Conservation (phyloP, 2,329 filamentous ascomycete genomes). For the Calonectria hawksworthii region DNA sequence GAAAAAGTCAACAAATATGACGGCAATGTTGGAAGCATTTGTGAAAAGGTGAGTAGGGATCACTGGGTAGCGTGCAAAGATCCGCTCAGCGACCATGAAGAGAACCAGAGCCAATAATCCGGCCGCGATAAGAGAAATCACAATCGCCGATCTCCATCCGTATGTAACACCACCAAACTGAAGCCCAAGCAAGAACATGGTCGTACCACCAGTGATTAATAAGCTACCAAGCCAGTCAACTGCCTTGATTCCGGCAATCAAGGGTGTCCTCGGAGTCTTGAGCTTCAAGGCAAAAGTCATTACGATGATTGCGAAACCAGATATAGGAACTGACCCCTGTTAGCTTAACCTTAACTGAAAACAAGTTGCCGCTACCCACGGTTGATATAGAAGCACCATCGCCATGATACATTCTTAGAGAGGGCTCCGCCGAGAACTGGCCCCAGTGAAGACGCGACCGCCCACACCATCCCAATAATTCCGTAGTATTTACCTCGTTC, state of each 20-base stretch:
- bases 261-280: background rate
- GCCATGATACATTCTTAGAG: slow-evolving; percentile 2
- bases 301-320: background rate
- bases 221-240: slow-evolving; percentile 10
- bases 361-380: background rate
- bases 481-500: slow-evolving; percentile 19
- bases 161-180: background rate
- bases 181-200: slow-evolving; percentile 12
- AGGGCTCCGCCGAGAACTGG: background rate
- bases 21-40: background rate
- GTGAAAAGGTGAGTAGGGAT: background rate
- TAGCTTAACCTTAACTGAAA: background rate
- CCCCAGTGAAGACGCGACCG: slow-evolving; percentile 1
- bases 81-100: background rate
- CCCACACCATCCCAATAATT: slow-evolving; percentile 12
- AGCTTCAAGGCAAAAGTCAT: slow-evolving; percentile 4
- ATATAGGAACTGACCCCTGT: background rate
- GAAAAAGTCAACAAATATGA: slow-evolving; percentile 2
- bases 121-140: background rate
- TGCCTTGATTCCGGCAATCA: slow-evolving; percentile 3
- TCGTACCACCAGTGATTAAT: background rate
- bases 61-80: background rate
- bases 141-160: background rate
- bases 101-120: background rate
- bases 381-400: slow-evolving; percentile 22